Evolutionary conservation across 345 rosid genomes (phyloP), one percentile per base, ranked within the genome.

Genomic region (Carallia pectinifolia): DNA sequence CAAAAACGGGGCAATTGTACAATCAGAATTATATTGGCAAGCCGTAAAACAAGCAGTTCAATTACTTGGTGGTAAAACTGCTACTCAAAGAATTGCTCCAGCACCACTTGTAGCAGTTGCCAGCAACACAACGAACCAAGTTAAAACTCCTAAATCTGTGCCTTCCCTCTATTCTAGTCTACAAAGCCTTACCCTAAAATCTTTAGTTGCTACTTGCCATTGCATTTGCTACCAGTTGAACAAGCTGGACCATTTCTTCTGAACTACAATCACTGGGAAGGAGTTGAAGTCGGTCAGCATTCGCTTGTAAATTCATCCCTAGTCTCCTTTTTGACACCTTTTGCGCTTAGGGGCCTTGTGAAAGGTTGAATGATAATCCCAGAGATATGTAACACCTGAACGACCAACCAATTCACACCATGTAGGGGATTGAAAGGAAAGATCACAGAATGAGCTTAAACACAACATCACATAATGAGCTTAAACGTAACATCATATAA

Each of bases 221-320:
- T 72, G 34, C 61, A 34, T 31, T 47, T 8, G 38, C 80, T 78
- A 77, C 86, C 80, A 79, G 61, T 40, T 72, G 34, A 85, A 81
- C 71, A 80, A 76, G 75, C 75, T 68, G 65, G 84, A 80, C 62
- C 67, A 67, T 73, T 61, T 86, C 92, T 4, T 88, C 93, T 1
- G 88, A 85, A 53, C 80, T 71, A 59, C 3, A 17, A 65, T 85
- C 87, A 67, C 78, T 64, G 0, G 90, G 85, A 61, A 84, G 75
- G 71, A 95, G 74, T 64, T 85, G 82, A 70, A 92, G 84, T 64
- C 94, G 71, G 55, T 85, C 92, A 8, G 97, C 92, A 63, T 85
- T 84, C 58, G 23, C 23, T 23, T 23, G 23, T 23, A 23, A 23
- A 23, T 23, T 23, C 23, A 23, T 23, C 23, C 23, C 23, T 0